Evolutionary conservation across 2,329 filamentous ascomycete species (phyloP).

Genomic region (Berkeleyomyces rouxiae): DNA sequence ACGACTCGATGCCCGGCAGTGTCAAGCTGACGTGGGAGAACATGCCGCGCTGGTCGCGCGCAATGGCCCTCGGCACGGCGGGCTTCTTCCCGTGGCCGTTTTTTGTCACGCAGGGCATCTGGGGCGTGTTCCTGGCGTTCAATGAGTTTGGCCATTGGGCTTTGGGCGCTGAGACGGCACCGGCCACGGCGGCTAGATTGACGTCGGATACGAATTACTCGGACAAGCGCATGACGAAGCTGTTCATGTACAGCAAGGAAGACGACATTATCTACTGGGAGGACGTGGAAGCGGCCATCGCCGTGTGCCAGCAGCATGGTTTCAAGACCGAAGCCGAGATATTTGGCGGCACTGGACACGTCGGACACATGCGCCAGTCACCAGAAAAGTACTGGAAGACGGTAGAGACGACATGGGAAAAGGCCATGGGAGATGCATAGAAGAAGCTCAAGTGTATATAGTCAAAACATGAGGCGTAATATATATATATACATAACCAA

Average conservation of each 20-base stretch:
- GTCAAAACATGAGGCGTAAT: background rate
- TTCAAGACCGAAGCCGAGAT: constrained; percentile 32
- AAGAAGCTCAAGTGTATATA: background rate
- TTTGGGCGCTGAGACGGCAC: constrained; percentile 25
- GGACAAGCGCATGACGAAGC: constrained; percentile 24
- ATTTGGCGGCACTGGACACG: constrained; percentile 43
- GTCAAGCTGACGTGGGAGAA: constrained; percentile 26
- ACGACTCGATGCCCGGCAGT: constrained; percentile 38
- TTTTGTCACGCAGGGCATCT: constrained; percentile 30
- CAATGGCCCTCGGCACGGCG: constrained; percentile 34
- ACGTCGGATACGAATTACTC: constrained; percentile 21
- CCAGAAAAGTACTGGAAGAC: constrained; percentile 39
- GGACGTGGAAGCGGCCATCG: constrained; percentile 39
- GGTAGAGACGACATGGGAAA: constrained; percentile 9
- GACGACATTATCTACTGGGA: constrained; percentile 39
- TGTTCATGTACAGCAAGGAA: constrained; percentile 42
- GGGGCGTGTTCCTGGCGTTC: constrained; percentile 26
- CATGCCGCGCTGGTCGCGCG: constrained; percentile 33
- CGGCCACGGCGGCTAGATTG: constrained; percentile 22
- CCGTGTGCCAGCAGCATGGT: constrained; percentile 29
- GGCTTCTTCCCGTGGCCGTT: constrained; percentile 33
- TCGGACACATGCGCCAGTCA: constrained; percentile 42
- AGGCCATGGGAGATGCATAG: background rate
- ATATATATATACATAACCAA: background rate
- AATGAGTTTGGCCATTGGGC: constrained; percentile 21